Evolutionary conservation across 352 stramenopile species (phyloP).

Genomic region (Pythium aristosporum): DNA sequence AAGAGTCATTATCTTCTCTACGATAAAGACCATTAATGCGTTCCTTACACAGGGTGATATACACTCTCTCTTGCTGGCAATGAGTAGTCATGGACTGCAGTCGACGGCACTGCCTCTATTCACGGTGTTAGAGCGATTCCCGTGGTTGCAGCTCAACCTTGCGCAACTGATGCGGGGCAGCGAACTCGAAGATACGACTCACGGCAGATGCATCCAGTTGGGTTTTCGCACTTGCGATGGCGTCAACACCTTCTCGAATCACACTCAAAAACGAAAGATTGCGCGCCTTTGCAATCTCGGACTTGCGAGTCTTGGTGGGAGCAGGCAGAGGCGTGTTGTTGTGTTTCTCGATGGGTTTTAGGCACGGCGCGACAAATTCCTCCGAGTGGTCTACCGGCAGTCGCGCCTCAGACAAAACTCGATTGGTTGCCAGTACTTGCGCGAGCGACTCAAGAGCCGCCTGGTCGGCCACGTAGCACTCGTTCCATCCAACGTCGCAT

Average conservation of each 20-base stretch:
- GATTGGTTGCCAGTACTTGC: conserved; percentile 4
- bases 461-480: background rate
- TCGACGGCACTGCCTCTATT: too few relatives aligned
- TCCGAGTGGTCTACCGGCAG: background rate
- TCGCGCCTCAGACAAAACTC: background rate
- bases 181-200: conserved; percentile 7
- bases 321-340: background rate
- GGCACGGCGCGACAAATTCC: background rate
- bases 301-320: background rate
- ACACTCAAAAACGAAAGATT: conserved; percentile 12
- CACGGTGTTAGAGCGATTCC: background rate
- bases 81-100: background rate
- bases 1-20: too few relatives aligned
- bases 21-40: too few relatives aligned
- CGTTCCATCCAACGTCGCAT: background rate
- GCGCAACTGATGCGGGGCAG: conserved; percentile 3
- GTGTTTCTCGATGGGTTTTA: background rate
- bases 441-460: background rate
- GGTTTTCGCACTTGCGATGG: background rate
- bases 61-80: background rate
- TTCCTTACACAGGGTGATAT: too few relatives aligned
- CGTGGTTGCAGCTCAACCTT: background rate
- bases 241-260: background rate
- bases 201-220: background rate
- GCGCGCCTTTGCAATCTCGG: background rate